Evolutionary conservation across 495 filamentous ascomycete genomes (phyloP).

Genomic region (Trichoderma orchidacearum): DNA sequence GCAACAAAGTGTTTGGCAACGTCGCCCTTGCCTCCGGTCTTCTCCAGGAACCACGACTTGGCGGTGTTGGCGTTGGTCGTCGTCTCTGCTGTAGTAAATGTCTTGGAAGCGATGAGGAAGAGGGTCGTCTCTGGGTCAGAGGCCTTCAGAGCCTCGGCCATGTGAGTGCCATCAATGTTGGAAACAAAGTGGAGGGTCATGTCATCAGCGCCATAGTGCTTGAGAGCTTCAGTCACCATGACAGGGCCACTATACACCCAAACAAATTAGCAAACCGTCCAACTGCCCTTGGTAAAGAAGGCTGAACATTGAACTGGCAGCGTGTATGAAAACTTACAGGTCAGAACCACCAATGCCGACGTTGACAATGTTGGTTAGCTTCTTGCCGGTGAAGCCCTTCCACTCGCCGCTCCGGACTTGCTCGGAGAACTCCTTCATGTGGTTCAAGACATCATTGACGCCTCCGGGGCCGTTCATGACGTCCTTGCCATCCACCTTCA

Average conservation of each 20-base stretch:
- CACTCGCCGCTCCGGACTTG: conserved; percentile 88
- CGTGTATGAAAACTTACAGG: conserved; percentile 57
- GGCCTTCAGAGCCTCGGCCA: conserved; percentile 79
- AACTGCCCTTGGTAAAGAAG: too few relatives aligned
- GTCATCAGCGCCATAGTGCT: conserved; percentile 75
- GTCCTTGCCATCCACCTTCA: conserved; percentile 89
- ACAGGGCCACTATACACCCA: conserved; percentile 70
- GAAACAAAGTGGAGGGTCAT: conserved; percentile 94
- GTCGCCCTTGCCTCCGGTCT: conserved; percentile 61
- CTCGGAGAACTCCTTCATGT: conserved; percentile 96
- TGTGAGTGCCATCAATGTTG: conserved; percentile 97
- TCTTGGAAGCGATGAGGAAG: conserved; percentile 97
- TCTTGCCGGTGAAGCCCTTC: conserved; percentile 98
- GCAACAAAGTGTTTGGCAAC: conserved; percentile 99
- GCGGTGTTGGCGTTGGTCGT: conserved; percentile 92
- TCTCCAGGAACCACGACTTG: conserved; percentile 86
- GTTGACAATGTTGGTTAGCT: conserved; percentile 91
- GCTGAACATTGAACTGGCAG: too few relatives aligned
- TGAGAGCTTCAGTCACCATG: conserved; percentile 96
- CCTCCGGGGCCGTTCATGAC: conserved; percentile 64
- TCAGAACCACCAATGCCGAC: conserved; percentile 97
- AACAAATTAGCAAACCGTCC: not conserved
- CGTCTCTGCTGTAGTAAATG: conserved; percentile 97
- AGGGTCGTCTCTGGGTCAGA: conserved; percentile 94
- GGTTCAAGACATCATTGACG: conserved; percentile 79